Base-by-base conservation (phyloP, 2,329 filamentous ascomycete species). In the Ophiostoma populinum region DNA sequence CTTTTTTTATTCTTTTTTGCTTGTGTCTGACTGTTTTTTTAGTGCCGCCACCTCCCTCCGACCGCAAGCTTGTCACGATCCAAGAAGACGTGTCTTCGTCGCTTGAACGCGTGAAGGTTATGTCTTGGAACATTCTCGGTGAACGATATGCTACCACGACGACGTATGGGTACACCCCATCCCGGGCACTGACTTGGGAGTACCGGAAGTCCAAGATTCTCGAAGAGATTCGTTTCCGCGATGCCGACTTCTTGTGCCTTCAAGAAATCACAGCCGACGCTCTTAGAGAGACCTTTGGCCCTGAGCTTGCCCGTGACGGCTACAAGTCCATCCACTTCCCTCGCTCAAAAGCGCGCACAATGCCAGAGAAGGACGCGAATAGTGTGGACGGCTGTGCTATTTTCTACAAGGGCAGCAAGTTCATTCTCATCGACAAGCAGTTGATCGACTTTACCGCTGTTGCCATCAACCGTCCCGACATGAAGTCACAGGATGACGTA, bases 281-380 rank as follows among this genome's bases (percentile, higher is more conserved):
- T 36, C 94, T 92, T 60, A 80, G 92, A 51, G 81, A 87, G 41
- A 92, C 79, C 49, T 90, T 95, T 60, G 75, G 80, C 40, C 79
- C 81, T n/a, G 73, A 83, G 41, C 66, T 98, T 39, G 82, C 82
- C 3, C 76, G 82, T 46, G 67, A 79, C 47, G 85, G 87, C 44
- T 98, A 95, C 67, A 92, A 85, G 58, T 87, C 90, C 17, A 76
- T 93, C 3, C 92, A 87, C 51, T 93, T 80, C 70, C 82, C 86
- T 29, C 87, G 92, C 54, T 78, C 80, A 27, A 74, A 90, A 50
- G 81, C 86, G 24, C 80, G 80, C 57, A 94, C 87, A 7, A 92
- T 95, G 82, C 70, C 71, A 11, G 83, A 92, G 49, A 81, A 79
- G 56, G 83, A 94, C 45, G 80, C 85, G 5, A 80, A 79, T 48